Conservation (phyloP, 1,284 basidiomycete genomes). For the Tremellales sp. region DNA sequence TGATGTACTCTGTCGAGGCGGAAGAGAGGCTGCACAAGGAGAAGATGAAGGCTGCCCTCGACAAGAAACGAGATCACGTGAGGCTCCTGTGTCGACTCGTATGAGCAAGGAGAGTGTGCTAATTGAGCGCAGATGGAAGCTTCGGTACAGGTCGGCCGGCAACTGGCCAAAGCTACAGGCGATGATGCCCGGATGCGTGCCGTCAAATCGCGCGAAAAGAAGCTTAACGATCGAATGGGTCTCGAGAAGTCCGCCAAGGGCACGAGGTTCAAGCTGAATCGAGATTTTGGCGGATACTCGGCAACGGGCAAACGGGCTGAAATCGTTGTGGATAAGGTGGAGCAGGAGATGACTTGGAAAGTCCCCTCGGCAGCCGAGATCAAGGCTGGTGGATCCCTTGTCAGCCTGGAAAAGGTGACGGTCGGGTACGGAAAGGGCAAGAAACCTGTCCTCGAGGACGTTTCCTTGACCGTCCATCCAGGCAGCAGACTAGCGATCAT, state of each 20-base stretch:
- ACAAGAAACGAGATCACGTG: constrained; percentile 56
- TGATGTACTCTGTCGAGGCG: constrained; percentile 56
- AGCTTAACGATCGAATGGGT: constrained; percentile 60
- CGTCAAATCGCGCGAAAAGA: constrained; percentile 59
- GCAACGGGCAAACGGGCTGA: constrained; percentile 52
- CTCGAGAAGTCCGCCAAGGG: constrained; percentile 54
- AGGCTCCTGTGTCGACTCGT: constrained; percentile 4
- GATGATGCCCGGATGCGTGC: constrained; percentile 58
- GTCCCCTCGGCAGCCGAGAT: constrained; percentile 55
- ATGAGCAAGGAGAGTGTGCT: neutral
- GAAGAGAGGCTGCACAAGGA: constrained; percentile 55
- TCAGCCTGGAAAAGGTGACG: constrained; percentile 55
- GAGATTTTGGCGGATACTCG: constrained; percentile 57
- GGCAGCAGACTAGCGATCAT: constrained; percentile 59
- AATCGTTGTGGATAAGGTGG: constrained; percentile 54
- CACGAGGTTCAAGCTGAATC: constrained; percentile 61
- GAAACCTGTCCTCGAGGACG: constrained; percentile 53
- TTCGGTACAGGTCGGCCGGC: constrained; percentile 52
- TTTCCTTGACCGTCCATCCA: constrained; percentile 58
- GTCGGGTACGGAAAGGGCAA: constrained; percentile 49
- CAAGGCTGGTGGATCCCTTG: constrained; percentile 55
- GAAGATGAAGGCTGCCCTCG: constrained; percentile 57
- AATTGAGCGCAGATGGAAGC: constrained; percentile 42
- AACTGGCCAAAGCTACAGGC: constrained; percentile 57
- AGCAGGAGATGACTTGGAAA: constrained; percentile 53